Evolutionary conservation across 1,284 basidiomycete genomes (phyloP).

Genomic region (Veloboletus limbatus): DNA sequence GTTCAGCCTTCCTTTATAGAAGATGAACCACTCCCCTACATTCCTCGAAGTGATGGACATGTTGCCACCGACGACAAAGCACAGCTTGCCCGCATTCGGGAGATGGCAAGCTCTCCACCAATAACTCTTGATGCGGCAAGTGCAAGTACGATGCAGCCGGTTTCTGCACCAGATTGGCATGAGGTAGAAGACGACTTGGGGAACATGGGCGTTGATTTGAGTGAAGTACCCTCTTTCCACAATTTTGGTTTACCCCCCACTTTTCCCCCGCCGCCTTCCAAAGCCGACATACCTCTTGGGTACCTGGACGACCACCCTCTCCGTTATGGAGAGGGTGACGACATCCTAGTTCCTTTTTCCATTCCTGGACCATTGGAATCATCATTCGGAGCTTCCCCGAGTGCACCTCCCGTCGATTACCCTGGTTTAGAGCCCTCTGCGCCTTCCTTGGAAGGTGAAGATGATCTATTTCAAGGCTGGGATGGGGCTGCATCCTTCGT

Average conservation of each 20-base stretch:
- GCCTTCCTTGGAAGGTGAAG: slow-evolving; percentile 36
- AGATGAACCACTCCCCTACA: slow-evolving; percentile 26
- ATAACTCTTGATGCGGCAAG: neutral
- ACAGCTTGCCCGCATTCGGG: slow-evolving; percentile 54
- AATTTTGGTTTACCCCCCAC: slow-evolving; percentile 18
- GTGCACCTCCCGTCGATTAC: slow-evolving; percentile 31
- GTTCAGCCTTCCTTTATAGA: slow-evolving; percentile 4
- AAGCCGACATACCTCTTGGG: slow-evolving; percentile 39
- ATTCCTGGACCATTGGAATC: slow-evolving; percentile 43
- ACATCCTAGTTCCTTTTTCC: slow-evolving; percentile 20
- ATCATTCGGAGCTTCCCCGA: slow-evolving; percentile 39
- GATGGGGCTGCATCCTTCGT: slow-evolving; percentile 9
- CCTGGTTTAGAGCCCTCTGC: slow-evolving; percentile 33
- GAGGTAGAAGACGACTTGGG: slow-evolving; percentile 27
- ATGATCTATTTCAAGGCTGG: slow-evolving; percentile 25
- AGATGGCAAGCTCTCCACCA: slow-evolving; percentile 55
- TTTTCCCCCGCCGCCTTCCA: slow-evolving; percentile 39
- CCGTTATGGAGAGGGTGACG: slow-evolving; percentile 39
- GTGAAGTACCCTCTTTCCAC: slow-evolving; percentile 6
- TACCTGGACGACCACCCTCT: slow-evolving; percentile 43
- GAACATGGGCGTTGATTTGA: slow-evolving; percentile 7
- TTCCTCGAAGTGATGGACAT: slow-evolving; percentile 47
- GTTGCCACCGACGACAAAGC: slow-evolving; percentile 75
- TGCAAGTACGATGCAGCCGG: neutral
- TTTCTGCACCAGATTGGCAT: slow-evolving; percentile 31